Conservation (phyloP, 129 eudicot genomes). For the Helianthus annuus region DNA sequence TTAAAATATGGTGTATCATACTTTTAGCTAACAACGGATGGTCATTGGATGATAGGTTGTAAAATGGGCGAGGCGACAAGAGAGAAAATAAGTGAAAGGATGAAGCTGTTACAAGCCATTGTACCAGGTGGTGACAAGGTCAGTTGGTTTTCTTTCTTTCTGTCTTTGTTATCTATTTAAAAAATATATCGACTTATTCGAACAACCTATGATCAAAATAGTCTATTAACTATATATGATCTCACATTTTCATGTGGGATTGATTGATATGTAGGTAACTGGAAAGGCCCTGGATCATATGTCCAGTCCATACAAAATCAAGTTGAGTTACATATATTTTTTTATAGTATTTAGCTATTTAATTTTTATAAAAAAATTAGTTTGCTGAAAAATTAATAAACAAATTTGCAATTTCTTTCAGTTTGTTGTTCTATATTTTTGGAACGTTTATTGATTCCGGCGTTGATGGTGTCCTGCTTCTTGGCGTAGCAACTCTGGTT, state of each 20-base stretch:
- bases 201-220: slow-evolving; percentile 10
- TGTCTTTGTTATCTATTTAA: neutral
- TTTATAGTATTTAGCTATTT: neutral
- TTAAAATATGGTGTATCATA: too few relatives aligned
- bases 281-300: slow-evolving; percentile 99
- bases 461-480: too few relatives aligned
- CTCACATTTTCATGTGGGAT: slow-evolving; percentile 72
- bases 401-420: slow-evolving; percentile 72
- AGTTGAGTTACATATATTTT: slow-evolving; percentile 63
- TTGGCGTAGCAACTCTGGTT: too few relatives aligned
- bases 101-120: slow-evolving; percentile 82
- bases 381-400: neutral
- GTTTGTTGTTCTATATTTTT: too few relatives aligned
- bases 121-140: slow-evolving; percentile 99
- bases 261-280: slow-evolving; percentile 65
- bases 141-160: slow-evolving; percentile 30
- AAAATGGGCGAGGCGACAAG: slow-evolving; percentile 99
- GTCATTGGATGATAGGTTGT: too few relatives aligned
- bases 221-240: neutral
- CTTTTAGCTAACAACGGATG: too few relatives aligned
- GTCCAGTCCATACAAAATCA: slow-evolving; percentile 97
- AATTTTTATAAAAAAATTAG: neutral
- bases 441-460: too few relatives aligned
- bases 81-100: slow-evolving; percentile 96
- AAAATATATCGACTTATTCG: neutral